These are phyloP conservation scores for Glycine latifolia DNA, from an alignment of 306 rosid species.

Conservation along the genomic window DNA sequence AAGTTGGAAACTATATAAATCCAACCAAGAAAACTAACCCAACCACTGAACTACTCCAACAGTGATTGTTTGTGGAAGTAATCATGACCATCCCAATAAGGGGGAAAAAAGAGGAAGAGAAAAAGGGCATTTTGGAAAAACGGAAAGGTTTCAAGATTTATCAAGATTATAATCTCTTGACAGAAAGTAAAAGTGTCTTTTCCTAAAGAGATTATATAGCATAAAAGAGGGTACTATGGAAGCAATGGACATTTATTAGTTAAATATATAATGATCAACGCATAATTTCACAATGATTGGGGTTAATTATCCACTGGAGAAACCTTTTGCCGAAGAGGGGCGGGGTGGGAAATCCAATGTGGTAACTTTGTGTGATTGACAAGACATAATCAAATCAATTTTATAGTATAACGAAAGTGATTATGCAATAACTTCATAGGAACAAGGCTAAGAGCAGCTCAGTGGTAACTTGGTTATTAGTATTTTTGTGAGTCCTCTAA, in stretches of 20 bases:
- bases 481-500: too few species aligned
- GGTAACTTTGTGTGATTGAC: conserved; percentile 41
- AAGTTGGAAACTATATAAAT: conserved; percentile 32
- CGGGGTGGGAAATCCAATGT: conserved; percentile 9
- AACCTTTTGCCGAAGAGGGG: conserved; percentile 41
- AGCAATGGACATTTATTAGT: conserved; percentile 7
- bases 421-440: background rate
- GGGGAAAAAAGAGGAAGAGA: background rate
- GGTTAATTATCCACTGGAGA: conserved; percentile 45
- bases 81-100: conserved; percentile 51
- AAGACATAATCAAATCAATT: conserved; percentile 38
- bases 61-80: conserved; percentile 51
- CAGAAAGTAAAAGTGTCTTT: conserved; percentile 50
- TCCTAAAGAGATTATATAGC: background rate
- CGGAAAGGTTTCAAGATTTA: conserved; percentile 47
- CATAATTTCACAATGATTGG: conserved; percentile 56
- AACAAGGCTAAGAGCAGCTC: too few species aligned
- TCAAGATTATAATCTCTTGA: conserved; percentile 43
- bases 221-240: conserved; percentile 14
- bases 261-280: conserved; percentile 42
- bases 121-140: conserved; percentile 45
- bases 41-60: conserved; percentile 46
- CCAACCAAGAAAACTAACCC: conserved; percentile 42
- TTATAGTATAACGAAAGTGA: conserved; percentile 3
- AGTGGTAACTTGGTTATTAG: too few species aligned